Percentiles rank a stretch among this genome's conserved stretches.
Conservation (phyloP, 106 monocot species). For the Acorus gramineus region DNA sequence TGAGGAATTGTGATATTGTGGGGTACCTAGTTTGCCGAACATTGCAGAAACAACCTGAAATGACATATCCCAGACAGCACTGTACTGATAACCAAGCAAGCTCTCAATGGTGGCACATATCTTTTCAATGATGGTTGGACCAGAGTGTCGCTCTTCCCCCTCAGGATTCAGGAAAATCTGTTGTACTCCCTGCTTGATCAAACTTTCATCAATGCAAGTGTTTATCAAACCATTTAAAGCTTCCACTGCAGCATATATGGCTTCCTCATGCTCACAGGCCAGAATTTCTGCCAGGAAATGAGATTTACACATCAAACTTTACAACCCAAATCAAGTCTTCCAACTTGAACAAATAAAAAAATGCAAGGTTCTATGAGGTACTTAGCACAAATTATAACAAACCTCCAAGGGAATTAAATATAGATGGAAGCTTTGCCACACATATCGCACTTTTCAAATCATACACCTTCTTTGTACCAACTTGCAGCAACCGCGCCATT, state of each 20-base stretch:
- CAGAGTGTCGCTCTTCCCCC: constrained; percentile 39
- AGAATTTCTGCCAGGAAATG: constrained; percentile 50
- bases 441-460: constrained; percentile 41
- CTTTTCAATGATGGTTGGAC: constrained; percentile 75
- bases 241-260: constrained; percentile 63
- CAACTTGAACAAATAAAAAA: no score
- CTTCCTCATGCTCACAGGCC: constrained; percentile 77
- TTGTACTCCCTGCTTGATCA: constrained; percentile 57
- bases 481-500: constrained; percentile 54
- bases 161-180: constrained; percentile 35
- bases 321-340: no score
- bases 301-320: neutral
- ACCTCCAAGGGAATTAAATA: constrained; percentile 82
- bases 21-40: constrained; percentile 68
- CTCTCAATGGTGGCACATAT: constrained; percentile 78
- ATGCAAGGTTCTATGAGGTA: neutral
- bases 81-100: constrained; percentile 64
- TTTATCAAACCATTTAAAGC: constrained; percentile 60
- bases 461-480: constrained; percentile 59
- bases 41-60: constrained; percentile 73
- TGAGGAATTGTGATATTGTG: no score
- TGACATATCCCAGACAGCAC: constrained; percentile 72
- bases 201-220: constrained; percentile 58
- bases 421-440: constrained; percentile 54
- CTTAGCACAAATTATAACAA: neutral